A percentile compares a stretch with the other conserved stretches of the same genome.
phyloP scores from a whole-genome alignment of 306 rosid genomes.

The Betula pendula region DNA sequence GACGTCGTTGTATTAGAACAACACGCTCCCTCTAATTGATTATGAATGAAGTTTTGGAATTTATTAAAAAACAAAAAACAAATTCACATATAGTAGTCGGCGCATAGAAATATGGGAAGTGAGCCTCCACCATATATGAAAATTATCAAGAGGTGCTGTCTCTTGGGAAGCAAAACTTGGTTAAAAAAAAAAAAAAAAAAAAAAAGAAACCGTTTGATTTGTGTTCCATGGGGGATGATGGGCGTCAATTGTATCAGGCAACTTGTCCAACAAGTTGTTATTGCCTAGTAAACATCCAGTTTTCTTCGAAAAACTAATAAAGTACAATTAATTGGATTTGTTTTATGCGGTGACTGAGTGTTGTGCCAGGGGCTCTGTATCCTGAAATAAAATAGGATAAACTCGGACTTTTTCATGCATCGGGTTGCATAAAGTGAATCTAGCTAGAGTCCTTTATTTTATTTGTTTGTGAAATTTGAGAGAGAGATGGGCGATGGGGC shows the following conservation, averaged over 20 bases:
- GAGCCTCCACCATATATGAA: neutral
- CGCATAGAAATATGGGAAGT: neutral
- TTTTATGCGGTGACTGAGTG: neutral
- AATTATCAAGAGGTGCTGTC: slow-evolving; percentile 17
- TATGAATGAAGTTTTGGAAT: no score
- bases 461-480: no score
- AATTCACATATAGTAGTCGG: no score
- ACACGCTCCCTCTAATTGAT: no score
- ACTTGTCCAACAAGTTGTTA: neutral
- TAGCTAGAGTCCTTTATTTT: slow-evolving; percentile 18
- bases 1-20: no score
- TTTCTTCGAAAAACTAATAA: neutral
- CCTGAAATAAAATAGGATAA: slow-evolving; percentile 14
- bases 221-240: slow-evolving; percentile 12
- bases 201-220: neutral
- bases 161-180: slow-evolving; percentile 24
- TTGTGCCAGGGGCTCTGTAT: slow-evolving; percentile 38
- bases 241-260: neutral
- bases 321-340: neutral
- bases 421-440: slow-evolving; percentile 35
- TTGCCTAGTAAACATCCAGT: neutral
- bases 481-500: neutral
- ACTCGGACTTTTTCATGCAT: slow-evolving; percentile 30
- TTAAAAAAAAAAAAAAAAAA: neutral
- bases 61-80: no score